Base-by-base conservation (phyloP, 129 eudicot genomes). In the Glebionis coronaria region DNA sequence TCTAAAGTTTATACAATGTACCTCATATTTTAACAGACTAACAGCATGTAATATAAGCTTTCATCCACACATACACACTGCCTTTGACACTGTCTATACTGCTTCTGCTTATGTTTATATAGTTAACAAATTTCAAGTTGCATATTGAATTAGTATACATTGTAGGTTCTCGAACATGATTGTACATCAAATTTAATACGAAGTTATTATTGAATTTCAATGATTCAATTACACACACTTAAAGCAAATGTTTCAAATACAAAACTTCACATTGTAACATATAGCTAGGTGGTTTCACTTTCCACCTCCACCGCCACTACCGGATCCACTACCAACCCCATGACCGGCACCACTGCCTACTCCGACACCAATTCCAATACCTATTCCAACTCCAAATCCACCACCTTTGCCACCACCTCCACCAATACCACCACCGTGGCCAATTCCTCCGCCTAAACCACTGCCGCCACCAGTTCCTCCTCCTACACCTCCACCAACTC, bases 381-480 rank as follows among this genome's bases (percentile, higher is more conserved):
- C 79, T 35, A 74, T 57, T 46, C 79, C 79, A 16, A 74, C 51
- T 15, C 79, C 79, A 4, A 74, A 67, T 23, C 79, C 74, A 0
- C 73, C 73, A 1, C 79, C 79, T 45, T 20, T 65, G 1, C 78
- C 78, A 65, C 69, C 73, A 12, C 79, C 79, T 2, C 31, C 38
- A 50, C 58, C 73, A 18, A 21, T n/a, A 9, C 76, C 76, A 7
- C 69, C 52, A 19, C 83, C 89, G 0, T 68, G 64, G 0, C 82
- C 80, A 0, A 42, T 54, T 3, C 78, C 84, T 0, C 73, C 79
- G 0, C 72, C 81, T 11, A 31, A 31, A 31, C 21, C 71, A 16
- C 84, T 85, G 2, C 65, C 68, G 3, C 78, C 83, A 1, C 60
- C 76, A 2, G 63, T 71, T 14, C 66, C 73, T 31, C 18, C 78